phyloP scores from a whole-genome alignment of 2,329 filamentous ascomycete species.

The Colletotrichum zoysiae region DNA sequence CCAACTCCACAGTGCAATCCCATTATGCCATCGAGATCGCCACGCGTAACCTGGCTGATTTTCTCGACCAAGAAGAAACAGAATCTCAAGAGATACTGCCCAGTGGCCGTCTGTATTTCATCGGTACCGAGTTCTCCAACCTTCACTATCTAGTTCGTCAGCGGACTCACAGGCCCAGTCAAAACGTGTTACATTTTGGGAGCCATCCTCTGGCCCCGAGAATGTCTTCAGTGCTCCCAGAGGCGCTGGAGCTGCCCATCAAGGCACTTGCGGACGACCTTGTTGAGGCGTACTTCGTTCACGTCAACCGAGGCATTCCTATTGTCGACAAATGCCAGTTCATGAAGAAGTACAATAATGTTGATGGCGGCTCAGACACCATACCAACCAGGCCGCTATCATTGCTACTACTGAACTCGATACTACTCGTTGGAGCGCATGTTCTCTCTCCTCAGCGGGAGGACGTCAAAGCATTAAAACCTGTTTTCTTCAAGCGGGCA shows the following conservation, averaged over 20 bases:
- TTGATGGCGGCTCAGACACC: constrained; percentile 56
- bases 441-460: constrained; percentile 58
- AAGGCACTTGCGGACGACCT: constrained; percentile 62
- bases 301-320: constrained; percentile 65
- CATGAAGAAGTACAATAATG: constrained; percentile 59
- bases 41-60: constrained; percentile 62
- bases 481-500: constrained; percentile 63
- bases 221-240: constrained; percentile 57
- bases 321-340: constrained; percentile 65
- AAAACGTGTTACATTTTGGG: constrained; percentile 51
- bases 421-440: constrained; percentile 65
- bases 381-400: constrained; percentile 52
- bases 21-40: constrained; percentile 53
- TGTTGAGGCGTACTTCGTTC: constrained; percentile 62
- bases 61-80: constrained; percentile 62
- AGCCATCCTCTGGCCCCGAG: constrained; percentile 53
- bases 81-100: constrained; percentile 60
- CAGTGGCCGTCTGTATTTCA: constrained; percentile 64
- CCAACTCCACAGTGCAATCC: not conserved
- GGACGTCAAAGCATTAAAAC: constrained; percentile 53
- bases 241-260: constrained; percentile 63
- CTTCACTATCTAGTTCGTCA: constrained; percentile 67
- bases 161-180: constrained; percentile 46
- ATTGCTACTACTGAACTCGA: constrained; percentile 62
- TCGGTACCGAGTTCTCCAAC: constrained; percentile 68